A percentile compares a stretch with the other conserved stretches of the same genome.
Evolutionary conservation across 768 basidiomycete genomes (phyloP).

Genomic region (Lentinula raphanica): DNA sequence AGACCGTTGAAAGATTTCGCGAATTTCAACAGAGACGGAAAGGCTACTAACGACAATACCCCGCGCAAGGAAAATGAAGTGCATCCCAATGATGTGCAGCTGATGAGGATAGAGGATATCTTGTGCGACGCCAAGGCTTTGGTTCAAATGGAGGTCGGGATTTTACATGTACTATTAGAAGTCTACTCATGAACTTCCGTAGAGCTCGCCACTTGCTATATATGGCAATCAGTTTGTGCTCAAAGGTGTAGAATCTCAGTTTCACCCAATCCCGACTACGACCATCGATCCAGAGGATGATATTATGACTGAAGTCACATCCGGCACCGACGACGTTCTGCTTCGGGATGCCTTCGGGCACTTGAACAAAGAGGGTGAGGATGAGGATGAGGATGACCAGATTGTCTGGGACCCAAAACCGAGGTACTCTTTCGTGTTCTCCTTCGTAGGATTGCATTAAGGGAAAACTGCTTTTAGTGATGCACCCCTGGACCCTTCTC

Average conservation of each 20-base stretch:
- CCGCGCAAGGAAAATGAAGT: conserved; percentile 26
- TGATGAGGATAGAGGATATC: conserved; percentile 90
- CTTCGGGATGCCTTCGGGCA: conserved; percentile 61
- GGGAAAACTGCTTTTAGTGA: neutral
- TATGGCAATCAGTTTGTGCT: conserved; percentile 31
- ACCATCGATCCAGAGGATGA: conserved; percentile 40
- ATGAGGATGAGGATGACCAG: conserved; percentile 58
- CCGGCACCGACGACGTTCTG: conserved; percentile 78
- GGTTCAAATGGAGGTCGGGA: conserved; percentile 51
- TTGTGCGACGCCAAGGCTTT: conserved; percentile 64
- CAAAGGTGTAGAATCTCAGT: conserved; percentile 20
- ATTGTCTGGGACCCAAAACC: conserved; percentile 75
- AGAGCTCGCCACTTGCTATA: conserved; percentile 39
- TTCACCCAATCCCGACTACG: neutral
- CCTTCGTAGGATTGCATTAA: neutral
- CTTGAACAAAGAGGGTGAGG: conserved; percentile 32
- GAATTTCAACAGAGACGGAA: conserved; percentile 16
- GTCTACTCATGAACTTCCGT: neutral
- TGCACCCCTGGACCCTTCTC: neutral
- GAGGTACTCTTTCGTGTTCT: conserved; percentile 10
- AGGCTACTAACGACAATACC: conserved; percentile 17
- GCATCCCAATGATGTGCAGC: conserved; percentile 91
- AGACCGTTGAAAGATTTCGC: conserved; percentile 69
- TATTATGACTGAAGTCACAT: conserved; percentile 61
- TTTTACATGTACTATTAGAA: neutral